A percentile compares a stretch with the other conserved stretches of the same genome.
Evolutionary conservation across 1,284 basidiomycete genomes (phyloP).

Genomic region (Sanghuangporus sanghuang): DNA sequence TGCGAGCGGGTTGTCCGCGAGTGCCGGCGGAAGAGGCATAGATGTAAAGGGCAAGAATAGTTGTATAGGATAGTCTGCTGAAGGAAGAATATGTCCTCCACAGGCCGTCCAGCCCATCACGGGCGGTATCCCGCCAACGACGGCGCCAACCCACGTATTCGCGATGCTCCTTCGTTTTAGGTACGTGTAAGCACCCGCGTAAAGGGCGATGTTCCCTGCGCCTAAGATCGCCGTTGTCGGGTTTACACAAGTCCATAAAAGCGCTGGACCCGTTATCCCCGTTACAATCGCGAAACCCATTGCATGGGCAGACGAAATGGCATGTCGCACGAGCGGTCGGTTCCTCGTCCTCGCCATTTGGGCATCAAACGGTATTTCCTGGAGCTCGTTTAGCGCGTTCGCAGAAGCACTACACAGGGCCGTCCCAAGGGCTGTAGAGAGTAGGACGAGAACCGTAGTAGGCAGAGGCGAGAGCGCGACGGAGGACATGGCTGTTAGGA

Average conservation of each 20-base stretch:
- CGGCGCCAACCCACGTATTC: slow-evolving; percentile 94
- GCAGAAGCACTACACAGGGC: slow-evolving; percentile 90
- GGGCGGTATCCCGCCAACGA: slow-evolving; percentile 92
- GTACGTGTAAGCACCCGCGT: slow-evolving; percentile 91
- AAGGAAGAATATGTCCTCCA: slow-evolving; percentile 74
- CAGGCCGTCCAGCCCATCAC: slow-evolving; percentile 98
- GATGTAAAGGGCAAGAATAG: slow-evolving; percentile 51
- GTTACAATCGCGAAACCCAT: slow-evolving; percentile 72
- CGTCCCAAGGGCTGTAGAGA: slow-evolving; percentile 87
- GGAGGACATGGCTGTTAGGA: slow-evolving; percentile 88
- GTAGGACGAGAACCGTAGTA: slow-evolving; percentile 74
- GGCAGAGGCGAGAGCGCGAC: slow-evolving; percentile 91
- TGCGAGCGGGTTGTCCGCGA: slow-evolving; percentile 69
- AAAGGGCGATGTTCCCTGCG: slow-evolving; percentile 81
- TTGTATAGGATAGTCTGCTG: slow-evolving; percentile 49
- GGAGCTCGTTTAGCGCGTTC: slow-evolving; percentile 92
- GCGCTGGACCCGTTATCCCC: slow-evolving; percentile 70
- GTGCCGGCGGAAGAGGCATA: slow-evolving; percentile 33
- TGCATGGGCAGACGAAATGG: slow-evolving; percentile 83
- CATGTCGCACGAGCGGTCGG: slow-evolving; percentile 83
- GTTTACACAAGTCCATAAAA: slow-evolving; percentile 86
- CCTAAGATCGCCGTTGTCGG: slow-evolving; percentile 86
- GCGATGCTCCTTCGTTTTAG: slow-evolving; percentile 86
- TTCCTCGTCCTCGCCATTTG: slow-evolving; percentile 93
- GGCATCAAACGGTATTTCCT: slow-evolving; percentile 94